Evolutionary conservation across 139 green algal species (phyloP), one percentile per base, ranked within the genome.

Genomic region (Limnomonas spitsbergensis): DNA sequence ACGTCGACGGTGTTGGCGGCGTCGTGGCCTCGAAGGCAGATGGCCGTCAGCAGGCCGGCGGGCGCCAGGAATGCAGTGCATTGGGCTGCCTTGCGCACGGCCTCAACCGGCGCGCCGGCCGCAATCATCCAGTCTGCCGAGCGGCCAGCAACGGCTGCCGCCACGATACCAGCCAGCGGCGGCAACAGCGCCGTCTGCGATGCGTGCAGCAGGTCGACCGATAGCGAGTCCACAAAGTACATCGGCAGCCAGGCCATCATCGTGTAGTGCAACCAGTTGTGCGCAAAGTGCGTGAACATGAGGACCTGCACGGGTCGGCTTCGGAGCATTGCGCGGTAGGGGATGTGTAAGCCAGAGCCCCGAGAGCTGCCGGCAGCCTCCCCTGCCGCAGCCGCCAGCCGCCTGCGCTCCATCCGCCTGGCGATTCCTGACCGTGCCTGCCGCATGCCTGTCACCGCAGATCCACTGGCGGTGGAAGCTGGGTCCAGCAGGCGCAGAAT

Each of bases 231-330:
- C 0, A 82, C 93, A 77, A 98, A 98, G 87, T 97, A 99, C 7
- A 93, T 97, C 39, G 96, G 96, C 85, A 99, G 89, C 96, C 96
- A 99, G 29, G 96, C 91, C 71, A 97, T 86, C 88, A 99, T 94
- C 24, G 91, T 94, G 90, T 97, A 98, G 76, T 97, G 90, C 75
- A 96, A 94, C 94, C 95, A 98, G 87, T 99, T 98, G 83, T 98
- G 95, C 86, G 90, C 94, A 78, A 98, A 99, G 87, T 99, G 96
- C 1, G 91, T 94, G 83, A 92, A 97, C 24, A 89, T 91, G 27
- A 99, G 87, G 1, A 91, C 95, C 29, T 83, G 85, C 7, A 98
- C 80, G 38, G 92, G 83, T 2, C 47, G 52, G 52, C 77, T 87
- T 53, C 88, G 84, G 40, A 98, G 80, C 80, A 98, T 96, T 1